Evolutionary conservation across 345 rosid genomes (phyloP).

Genomic region (Citrus inodora): DNA sequence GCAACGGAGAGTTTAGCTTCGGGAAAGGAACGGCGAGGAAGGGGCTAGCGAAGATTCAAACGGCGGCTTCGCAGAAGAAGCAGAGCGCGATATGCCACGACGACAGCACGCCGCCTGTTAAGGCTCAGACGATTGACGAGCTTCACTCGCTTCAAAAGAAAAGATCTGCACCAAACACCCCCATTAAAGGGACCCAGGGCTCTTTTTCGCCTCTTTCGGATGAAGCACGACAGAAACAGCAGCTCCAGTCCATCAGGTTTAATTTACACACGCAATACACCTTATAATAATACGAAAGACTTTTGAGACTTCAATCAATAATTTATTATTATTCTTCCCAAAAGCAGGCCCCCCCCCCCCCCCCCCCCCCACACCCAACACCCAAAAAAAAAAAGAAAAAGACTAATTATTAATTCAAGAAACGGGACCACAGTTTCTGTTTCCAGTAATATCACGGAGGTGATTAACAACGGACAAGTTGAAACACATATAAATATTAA

Average conservation of each 20-base stretch:
- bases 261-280: not conserved
- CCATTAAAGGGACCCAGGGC: conserved; percentile 41
- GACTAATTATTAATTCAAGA: not conserved
- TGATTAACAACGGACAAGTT: not conserved
- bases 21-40: conserved; percentile 32
- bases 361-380: too few species aligned
- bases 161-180: conserved; percentile 79
- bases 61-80: conserved; percentile 28
- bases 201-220: conserved; percentile 53
- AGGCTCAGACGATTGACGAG: conserved; percentile 85
- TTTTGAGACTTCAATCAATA: not conserved
- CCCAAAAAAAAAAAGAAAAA: too few species aligned
- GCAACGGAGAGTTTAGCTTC: conserved; percentile 34
- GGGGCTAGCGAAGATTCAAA: conserved; percentile 49
- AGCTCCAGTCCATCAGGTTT: conserved; percentile 93
- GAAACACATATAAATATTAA: too few species aligned
- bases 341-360: too few species aligned
- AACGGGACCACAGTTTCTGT: not conserved
- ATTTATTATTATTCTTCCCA: not conserved
- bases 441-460: not conserved
- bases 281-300: not conserved
- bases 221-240: conserved; percentile 74
- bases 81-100: conserved; percentile 57
- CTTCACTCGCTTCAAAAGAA: conserved; percentile 92
- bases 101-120: conserved; percentile 69